phyloP scores from a whole-genome alignment of 2,329 filamentous ascomycete genomes.

The Phaeosphaeriaceae sp. region DNA sequence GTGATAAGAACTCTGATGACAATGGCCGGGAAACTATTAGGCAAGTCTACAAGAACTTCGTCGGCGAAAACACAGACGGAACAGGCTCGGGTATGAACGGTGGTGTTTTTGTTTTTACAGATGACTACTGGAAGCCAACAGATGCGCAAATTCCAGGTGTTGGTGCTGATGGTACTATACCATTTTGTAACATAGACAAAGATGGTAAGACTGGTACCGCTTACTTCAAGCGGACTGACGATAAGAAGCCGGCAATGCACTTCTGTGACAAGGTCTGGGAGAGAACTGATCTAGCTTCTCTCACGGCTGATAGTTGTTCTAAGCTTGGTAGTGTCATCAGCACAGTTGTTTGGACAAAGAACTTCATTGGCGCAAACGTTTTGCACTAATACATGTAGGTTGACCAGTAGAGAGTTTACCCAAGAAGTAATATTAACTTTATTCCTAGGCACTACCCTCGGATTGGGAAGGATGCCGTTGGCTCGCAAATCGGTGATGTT shows the following conservation, averaged over 20 bases:
- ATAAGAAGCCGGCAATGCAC: slow-evolving; percentile 9
- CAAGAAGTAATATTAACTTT: too few species aligned
- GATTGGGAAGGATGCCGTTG: slow-evolving; percentile 1
- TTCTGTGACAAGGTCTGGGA: slow-evolving; percentile 11
- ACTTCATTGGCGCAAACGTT: too few species aligned
- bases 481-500: neutral
- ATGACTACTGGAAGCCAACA: slow-evolving; percentile 2
- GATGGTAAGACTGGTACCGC: slow-evolving; percentile 9
- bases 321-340: too few species aligned
- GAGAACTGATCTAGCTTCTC: slow-evolving; percentile 1
- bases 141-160: neutral
- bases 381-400: too few species aligned
- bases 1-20: slow-evolving; percentile 6
- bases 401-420: too few species aligned
- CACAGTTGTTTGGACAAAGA: too few species aligned
- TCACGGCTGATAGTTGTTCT: slow-evolving; percentile 2
- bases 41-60: slow-evolving; percentile 11
- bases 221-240: slow-evolving; percentile 7
- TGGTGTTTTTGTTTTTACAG: neutral
- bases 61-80: slow-evolving; percentile 5
- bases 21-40: slow-evolving; percentile 2
- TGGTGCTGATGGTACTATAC: slow-evolving; percentile 1
- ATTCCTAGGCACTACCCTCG: slow-evolving; percentile 4
- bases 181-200: slow-evolving; percentile 1
- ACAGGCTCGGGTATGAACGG: neutral